Percentiles rank a stretch among this genome's conserved stretches.
Evolutionary conservation across 1,139 yeast species (phyloP).

Genomic region (Dujonia santamariae): DNA sequence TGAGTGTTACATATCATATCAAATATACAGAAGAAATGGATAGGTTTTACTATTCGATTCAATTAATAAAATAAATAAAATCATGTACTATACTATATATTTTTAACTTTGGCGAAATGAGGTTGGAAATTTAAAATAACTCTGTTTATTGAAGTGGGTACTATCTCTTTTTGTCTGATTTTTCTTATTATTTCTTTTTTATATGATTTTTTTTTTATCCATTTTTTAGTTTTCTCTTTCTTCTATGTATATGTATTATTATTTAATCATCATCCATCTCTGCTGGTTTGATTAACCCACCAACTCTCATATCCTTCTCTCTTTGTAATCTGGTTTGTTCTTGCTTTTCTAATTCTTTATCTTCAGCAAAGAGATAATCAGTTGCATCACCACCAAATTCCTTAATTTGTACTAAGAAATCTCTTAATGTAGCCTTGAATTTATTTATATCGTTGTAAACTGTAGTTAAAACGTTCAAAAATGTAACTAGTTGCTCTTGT

Average conservation of each 20-base stretch:
- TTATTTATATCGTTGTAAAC: constrained; percentile 71
- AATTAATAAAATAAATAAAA: too few species aligned
- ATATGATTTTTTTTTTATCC: too few species aligned
- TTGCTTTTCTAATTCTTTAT: constrained; percentile 71
- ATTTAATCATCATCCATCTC: constrained; percentile 70
- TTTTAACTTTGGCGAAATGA: too few species aligned
- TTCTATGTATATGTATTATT: not conserved
- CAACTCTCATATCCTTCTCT: constrained; percentile 82
- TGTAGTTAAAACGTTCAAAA: constrained; percentile 71
- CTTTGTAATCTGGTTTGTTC: constrained; percentile 70
- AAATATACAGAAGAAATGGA: too few species aligned
- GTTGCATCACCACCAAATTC: constrained; percentile 94
- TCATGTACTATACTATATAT: too few species aligned
- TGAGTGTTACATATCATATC: too few species aligned
- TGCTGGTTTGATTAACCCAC: constrained; percentile 94
- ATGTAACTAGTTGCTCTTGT: constrained; percentile 74
- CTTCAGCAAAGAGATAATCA: constrained; percentile 93
- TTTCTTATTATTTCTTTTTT: too few species aligned
- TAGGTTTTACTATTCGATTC: too few species aligned
- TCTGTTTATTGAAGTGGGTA: too few species aligned
- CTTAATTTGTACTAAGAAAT: constrained; percentile 93
- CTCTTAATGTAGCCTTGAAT: constrained; percentile 86
- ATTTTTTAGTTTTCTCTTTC: not conserved
- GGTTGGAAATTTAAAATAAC: too few species aligned
- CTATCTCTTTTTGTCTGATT: not conserved